Percentiles rank a stretch among this genome's conserved stretches.
phyloP scores from a whole-genome alignment of 2,329 filamentous ascomycete species.

The Fusarium pseudoanthophilum region DNA sequence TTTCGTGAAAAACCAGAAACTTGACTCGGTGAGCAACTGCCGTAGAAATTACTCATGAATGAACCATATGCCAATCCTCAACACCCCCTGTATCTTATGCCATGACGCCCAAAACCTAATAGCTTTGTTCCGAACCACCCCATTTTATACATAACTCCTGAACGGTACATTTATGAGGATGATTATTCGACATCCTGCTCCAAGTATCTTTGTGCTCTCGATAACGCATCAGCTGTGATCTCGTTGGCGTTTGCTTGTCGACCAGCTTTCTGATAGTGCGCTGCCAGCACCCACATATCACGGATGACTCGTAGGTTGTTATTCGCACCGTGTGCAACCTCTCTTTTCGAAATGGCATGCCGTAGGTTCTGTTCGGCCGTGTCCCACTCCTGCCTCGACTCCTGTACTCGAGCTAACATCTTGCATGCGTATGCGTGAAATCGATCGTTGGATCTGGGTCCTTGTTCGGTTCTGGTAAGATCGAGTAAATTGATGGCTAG shows the following conservation, averaged over 20 bases:
- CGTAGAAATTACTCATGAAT: neutral
- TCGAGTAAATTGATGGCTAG: slow-evolving; percentile 46
- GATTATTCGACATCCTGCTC: slow-evolving; percentile 36
- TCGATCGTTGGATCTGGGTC: slow-evolving; percentile 46
- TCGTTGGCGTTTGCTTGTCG: slow-evolving; percentile 42
- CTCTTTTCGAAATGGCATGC: slow-evolving; percentile 49
- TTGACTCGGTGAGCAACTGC: neutral
- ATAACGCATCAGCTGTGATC: slow-evolving; percentile 48
- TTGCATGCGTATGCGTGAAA: slow-evolving; percentile 54
- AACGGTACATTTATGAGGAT: neutral
- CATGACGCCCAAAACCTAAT: slow-evolving; percentile 12
- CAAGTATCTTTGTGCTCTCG: slow-evolving; percentile 48
- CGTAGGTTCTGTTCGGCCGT: slow-evolving; percentile 49
- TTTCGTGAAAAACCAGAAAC: neutral
- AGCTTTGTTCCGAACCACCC: neutral
- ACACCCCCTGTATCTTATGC: neutral
- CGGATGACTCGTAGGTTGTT: slow-evolving; percentile 51
- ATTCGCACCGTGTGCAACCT: slow-evolving; percentile 50
- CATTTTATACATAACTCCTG: slow-evolving; percentile 5
- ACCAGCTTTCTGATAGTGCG: slow-evolving; percentile 48
- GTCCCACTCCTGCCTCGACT: slow-evolving; percentile 48
- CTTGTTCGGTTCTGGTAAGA: slow-evolving; percentile 38
- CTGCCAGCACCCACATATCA: slow-evolving; percentile 54
- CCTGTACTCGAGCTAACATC: slow-evolving; percentile 51
- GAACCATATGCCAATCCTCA: neutral